phyloP scores from a whole-genome alignment of 1,284 basidiomycete genomes.

The Rhodotorula sp. region DNA sequence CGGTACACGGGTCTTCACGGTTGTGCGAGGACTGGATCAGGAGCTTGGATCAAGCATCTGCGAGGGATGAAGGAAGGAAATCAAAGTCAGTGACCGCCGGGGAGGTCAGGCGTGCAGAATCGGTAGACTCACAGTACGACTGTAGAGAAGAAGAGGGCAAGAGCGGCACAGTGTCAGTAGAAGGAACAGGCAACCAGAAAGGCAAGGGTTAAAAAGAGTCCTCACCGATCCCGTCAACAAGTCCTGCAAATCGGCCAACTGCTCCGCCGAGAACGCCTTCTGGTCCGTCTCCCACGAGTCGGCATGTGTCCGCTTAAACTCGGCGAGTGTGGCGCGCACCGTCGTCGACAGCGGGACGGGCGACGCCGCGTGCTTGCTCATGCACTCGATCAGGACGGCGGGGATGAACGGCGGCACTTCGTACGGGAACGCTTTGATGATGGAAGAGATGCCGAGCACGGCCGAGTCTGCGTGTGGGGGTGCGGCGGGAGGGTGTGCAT shows the following conservation, averaged over 20 bases:
- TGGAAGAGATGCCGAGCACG: constrained; percentile 78
- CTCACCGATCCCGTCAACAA: constrained; percentile 60
- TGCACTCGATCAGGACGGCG: constrained; percentile 72
- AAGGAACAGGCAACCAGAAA: background rate
- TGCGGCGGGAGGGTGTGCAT: too few relatives aligned
- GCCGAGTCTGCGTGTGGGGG: constrained; percentile 52
- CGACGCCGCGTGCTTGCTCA: constrained; percentile 80
- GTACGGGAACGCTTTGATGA: constrained; percentile 79
- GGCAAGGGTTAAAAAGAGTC: background rate
- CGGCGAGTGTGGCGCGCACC: constrained; percentile 41
- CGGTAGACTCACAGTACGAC: background rate
- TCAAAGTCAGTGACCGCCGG: too few relatives aligned
- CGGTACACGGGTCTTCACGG: too few relatives aligned
- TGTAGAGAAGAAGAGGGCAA: background rate
- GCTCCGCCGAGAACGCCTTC: constrained; percentile 83
- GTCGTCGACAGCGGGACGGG: constrained; percentile 73
- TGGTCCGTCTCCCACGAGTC: constrained; percentile 73
- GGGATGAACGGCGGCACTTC: constrained; percentile 83
- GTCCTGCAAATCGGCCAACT: constrained; percentile 78
- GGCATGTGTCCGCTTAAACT: constrained; percentile 52
- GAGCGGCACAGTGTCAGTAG: background rate
- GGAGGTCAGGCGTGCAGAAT: background rate
- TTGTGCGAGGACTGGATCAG: too few relatives aligned
- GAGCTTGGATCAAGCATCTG: too few relatives aligned
- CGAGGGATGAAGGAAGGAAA: too few relatives aligned